Evolutionary conservation across 192 early-diverging fungal genomes (phyloP).

Genomic region (Umbelopsis sp.): DNA sequence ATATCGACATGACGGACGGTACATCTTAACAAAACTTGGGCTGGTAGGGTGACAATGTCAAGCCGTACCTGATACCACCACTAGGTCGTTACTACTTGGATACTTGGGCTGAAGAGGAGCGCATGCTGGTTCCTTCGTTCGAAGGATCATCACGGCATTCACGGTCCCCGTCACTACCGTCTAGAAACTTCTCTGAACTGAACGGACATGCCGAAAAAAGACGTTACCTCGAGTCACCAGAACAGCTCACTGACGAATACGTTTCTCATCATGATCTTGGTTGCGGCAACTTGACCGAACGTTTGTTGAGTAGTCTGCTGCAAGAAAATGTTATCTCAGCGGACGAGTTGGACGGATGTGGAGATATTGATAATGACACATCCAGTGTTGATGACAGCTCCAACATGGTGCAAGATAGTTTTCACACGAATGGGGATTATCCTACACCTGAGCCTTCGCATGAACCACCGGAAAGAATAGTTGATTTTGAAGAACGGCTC

Average conservation of each 20-base stretch:
- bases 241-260: constrained; percentile 41
- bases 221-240: constrained; percentile 18
- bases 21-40: neutral
- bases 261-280: constrained; percentile 29
- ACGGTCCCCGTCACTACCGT: neutral
- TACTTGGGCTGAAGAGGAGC: constrained; percentile 70
- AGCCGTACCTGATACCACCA: constrained; percentile 73
- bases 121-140: constrained; percentile 54
- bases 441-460: constrained; percentile 19
- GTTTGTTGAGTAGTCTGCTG: constrained; percentile 69
- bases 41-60: constrained; percentile 53
- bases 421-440: too few species aligned
- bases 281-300: constrained; percentile 72
- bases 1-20: neutral
- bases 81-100: constrained; percentile 75
- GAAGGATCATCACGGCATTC: constrained; percentile 24
- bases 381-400: neutral
- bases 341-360: constrained; percentile 36
- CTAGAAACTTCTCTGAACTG: constrained; percentile 13
- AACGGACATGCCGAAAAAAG: neutral
- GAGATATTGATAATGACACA: constrained; percentile 27
- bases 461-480: constrained; percentile 27
- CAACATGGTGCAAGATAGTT: neutral
- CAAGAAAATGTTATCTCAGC: constrained; percentile 64
- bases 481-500: constrained; percentile 81